These are phyloP conservation scores for Celoporthe dispersa DNA, from an alignment of 2,329 filamentous ascomycete species.

Conservation along the genomic window DNA sequence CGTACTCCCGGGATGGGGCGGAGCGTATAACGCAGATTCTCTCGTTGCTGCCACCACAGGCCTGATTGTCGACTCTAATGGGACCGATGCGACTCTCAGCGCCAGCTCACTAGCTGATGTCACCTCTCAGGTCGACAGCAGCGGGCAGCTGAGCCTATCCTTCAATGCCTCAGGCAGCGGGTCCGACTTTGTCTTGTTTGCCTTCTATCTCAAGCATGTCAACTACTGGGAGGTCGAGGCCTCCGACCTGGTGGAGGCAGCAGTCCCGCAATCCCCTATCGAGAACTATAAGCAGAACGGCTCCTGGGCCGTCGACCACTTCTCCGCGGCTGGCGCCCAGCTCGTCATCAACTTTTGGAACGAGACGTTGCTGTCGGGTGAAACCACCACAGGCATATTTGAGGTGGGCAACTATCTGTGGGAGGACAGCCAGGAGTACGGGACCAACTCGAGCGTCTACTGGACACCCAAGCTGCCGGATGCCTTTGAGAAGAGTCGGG, in stretches of 20 bases:
- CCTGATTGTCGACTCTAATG: constrained; percentile 23
- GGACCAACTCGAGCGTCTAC: constrained; percentile 37
- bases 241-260: not conserved
- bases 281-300: constrained; percentile 30
- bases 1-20: constrained; percentile 44
- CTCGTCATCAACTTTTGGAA: constrained; percentile 44
- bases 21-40: constrained; percentile 37
- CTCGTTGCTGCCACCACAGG: constrained; percentile 27
- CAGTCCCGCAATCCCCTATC: constrained; percentile 16
- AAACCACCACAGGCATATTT: constrained; percentile 37
- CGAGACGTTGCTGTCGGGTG: constrained; percentile 41
- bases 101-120: constrained; percentile 23
- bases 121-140: constrained; percentile 15
- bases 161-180: constrained; percentile 2
- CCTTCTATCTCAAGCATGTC: constrained; percentile 20
- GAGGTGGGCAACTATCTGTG: constrained; percentile 42
- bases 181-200: constrained; percentile 21
- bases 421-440: constrained; percentile 42
- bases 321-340: constrained; percentile 42
- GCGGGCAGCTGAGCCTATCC: constrained; percentile 13
- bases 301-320: constrained; percentile 40
- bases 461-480: constrained; percentile 42
- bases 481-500: constrained; percentile 38
- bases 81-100: constrained; percentile 22
- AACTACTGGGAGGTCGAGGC: constrained; percentile 19